A percentile compares a stretch with the other conserved stretches of the same genome.
phyloP scores from a whole-genome alignment of 768 basidiomycete species.

The Cystoderma amianthinum region DNA sequence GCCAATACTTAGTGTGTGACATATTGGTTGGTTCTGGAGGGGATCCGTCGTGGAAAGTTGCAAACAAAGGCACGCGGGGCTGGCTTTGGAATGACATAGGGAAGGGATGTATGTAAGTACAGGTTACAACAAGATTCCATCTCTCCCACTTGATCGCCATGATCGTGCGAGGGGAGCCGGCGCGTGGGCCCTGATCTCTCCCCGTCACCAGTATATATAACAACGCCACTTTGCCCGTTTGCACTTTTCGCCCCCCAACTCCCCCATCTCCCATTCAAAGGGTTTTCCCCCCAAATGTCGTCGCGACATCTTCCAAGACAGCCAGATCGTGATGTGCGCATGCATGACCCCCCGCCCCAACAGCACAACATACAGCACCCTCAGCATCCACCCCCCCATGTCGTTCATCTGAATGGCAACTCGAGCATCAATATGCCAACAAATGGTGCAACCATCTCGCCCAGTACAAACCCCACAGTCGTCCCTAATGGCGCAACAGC shows the following conservation, averaged over 20 bases:
- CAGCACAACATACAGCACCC: constrained; percentile 4
- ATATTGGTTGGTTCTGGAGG: too few species aligned
- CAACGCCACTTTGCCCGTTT: constrained; percentile 31
- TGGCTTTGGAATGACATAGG: too few species aligned
- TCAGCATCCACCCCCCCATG: constrained; percentile 29
- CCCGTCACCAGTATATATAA: constrained; percentile 16
- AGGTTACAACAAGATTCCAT: constrained; percentile 25
- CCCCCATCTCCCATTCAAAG: constrained; percentile 15
- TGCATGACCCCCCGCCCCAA: constrained; percentile 41
- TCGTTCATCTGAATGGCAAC: constrained; percentile 49
- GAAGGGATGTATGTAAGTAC: too few species aligned
- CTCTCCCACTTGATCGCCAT: constrained; percentile 52
- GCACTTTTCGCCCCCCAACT: constrained; percentile 44
- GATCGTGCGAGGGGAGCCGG: constrained; percentile 53
- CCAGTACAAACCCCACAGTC: constrained; percentile 32
- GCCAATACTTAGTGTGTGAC: too few species aligned
- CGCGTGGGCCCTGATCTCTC: constrained; percentile 35
- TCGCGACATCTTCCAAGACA: constrained; percentile 56
- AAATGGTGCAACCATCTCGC: constrained; percentile 41
- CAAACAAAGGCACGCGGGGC: constrained; percentile 59
- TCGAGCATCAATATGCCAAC: constrained; percentile 34
- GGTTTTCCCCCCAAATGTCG: constrained; percentile 39
- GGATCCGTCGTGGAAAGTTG: too few species aligned
- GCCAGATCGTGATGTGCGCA: constrained; percentile 52
- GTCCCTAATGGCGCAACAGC: constrained; percentile 22